These are phyloP conservation scores for Lactarius vividus DNA, from an alignment of 768 basidiomycete species.

Conservation along the genomic window DNA sequence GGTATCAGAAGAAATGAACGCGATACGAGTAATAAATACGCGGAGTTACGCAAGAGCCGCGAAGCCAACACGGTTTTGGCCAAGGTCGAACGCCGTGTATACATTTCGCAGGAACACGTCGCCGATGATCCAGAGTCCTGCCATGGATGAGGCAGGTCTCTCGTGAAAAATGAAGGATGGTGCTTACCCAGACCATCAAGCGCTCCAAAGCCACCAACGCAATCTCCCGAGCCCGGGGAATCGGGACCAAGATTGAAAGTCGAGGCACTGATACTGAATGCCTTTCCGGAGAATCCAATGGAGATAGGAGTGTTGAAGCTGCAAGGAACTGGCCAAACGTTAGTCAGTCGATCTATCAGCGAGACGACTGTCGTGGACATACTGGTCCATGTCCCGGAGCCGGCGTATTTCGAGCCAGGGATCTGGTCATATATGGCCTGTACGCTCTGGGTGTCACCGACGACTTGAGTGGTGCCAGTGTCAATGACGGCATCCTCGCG, in stretches of 20 bases:
- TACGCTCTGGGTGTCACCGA: constrained; percentile 22
- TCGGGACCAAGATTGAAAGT: neutral
- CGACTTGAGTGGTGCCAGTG: constrained; percentile 34
- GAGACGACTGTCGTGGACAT: neutral
- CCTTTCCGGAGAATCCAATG: neutral
- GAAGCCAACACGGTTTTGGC: neutral
- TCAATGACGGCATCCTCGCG: constrained; percentile 32
- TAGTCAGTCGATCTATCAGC: neutral
- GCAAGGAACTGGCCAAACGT: neutral
- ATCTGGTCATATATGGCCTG: neutral
- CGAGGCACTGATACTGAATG: neutral
- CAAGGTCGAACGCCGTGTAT: neutral
- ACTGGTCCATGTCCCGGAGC: neutral
- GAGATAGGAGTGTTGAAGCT: no score
- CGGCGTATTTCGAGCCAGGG: neutral
- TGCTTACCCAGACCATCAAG: neutral
- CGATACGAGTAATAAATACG: neutral
- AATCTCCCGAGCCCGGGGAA: neutral
- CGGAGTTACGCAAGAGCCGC: neutral
- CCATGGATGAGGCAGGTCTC: neutral
- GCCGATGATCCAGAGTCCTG: neutral
- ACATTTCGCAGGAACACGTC: neutral
- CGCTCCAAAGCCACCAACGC: neutral
- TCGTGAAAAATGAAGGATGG: neutral
- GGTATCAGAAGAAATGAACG: neutral